These are phyloP conservation scores for Trichoderma asperellum DNA, from an alignment of 2,329 filamentous ascomycete species.

Conservation along the genomic window DNA sequence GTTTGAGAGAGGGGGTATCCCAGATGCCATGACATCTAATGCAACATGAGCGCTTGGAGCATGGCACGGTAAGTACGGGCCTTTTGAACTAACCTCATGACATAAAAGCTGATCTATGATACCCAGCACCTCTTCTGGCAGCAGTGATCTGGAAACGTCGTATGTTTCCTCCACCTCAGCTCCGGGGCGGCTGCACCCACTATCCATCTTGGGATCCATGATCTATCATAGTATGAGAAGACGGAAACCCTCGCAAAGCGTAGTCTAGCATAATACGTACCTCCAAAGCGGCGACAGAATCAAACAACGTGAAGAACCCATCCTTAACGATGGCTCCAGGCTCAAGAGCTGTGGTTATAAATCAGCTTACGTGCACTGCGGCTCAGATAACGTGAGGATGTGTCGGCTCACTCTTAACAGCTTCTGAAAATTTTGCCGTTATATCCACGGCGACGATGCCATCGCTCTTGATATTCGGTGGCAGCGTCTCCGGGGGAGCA, in stretches of 20 bases:
- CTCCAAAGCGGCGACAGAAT: constrained; percentile 87
- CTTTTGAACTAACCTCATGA: constrained; percentile 67
- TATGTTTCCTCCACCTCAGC: constrained; percentile 85
- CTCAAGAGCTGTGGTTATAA: constrained; percentile 61
- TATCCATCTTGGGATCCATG: constrained; percentile 99
- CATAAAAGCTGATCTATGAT: constrained; percentile 93
- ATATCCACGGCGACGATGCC: constrained; percentile 63
- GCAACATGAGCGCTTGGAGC: constrained; percentile 4
- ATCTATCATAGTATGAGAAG: constrained; percentile 62
- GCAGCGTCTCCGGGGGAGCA: constrained; percentile 42
- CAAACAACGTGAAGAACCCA: constrained; percentile 91
- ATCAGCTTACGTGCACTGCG: constrained; percentile 2
- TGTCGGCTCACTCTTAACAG: constrained; percentile 53
- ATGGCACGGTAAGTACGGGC: not conserved
- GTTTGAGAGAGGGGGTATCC: constrained; percentile 97
- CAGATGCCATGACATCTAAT: constrained; percentile 90
- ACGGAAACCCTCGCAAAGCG: not conserved
- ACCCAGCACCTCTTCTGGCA: constrained; percentile 81
- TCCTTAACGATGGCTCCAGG: constrained; percentile 90
- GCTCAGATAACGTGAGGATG: not conserved
- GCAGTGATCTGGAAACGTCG: constrained; percentile 68
- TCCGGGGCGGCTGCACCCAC: constrained; percentile 76
- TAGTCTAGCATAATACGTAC: constrained; percentile 43
- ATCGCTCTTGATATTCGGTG: constrained; percentile 48
- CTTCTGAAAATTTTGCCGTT: constrained; percentile 58